Percentiles rank a stretch among this genome's conserved stretches.
phyloP scores from a whole-genome alignment of 805 yeast genomes.

The Metschnikowia matae region DNA sequence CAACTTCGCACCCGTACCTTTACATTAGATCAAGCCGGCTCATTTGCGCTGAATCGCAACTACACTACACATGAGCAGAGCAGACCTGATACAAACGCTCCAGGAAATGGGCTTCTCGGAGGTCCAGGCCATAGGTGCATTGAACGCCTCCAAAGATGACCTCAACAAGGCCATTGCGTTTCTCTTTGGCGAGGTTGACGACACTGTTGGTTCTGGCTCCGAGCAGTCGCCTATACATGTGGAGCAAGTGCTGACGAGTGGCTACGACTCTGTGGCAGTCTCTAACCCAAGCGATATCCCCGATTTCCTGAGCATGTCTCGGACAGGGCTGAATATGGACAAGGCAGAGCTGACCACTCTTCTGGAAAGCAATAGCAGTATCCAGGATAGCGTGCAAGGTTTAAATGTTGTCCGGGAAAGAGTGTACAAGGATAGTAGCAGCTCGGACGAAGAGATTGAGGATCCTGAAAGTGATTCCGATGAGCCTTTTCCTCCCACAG shows the following conservation, averaged over 20 bases:
- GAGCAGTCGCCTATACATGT: constrained; percentile 9
- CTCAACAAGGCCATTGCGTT: constrained; percentile 17
- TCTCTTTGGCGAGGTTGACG: constrained; percentile 18
- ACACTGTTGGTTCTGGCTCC: constrained; percentile 10
- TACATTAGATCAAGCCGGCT: neutral
- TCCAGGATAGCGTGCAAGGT: constrained; percentile 4
- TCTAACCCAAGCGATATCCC: constrained; percentile 32
- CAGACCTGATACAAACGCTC: constrained; percentile 13
- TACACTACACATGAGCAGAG: constrained; percentile 8
- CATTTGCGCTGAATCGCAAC: neutral
- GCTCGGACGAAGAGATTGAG: constrained; percentile 3
- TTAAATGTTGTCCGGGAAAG: constrained; percentile 2
- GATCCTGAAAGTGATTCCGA: constrained; percentile 1
- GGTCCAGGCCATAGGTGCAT: constrained; percentile 16
- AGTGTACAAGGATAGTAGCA: constrained; percentile 1
- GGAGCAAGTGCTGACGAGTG: neutral
- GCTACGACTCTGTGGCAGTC: constrained; percentile 22
- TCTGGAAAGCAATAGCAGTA: constrained; percentile 6
- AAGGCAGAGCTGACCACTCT: constrained; percentile 5
- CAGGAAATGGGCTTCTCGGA: constrained; percentile 19
- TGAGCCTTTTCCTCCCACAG: constrained; percentile 10
- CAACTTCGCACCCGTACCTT: constrained; percentile 1
- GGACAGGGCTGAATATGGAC: constrained; percentile 3
- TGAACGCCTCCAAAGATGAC: constrained; percentile 14
- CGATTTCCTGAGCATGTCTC: constrained; percentile 16